Evolutionary conservation across 2,329 filamentous ascomycete genomes (phyloP).

Genomic region (Cladosporium austrohemisphaericum): DNA sequence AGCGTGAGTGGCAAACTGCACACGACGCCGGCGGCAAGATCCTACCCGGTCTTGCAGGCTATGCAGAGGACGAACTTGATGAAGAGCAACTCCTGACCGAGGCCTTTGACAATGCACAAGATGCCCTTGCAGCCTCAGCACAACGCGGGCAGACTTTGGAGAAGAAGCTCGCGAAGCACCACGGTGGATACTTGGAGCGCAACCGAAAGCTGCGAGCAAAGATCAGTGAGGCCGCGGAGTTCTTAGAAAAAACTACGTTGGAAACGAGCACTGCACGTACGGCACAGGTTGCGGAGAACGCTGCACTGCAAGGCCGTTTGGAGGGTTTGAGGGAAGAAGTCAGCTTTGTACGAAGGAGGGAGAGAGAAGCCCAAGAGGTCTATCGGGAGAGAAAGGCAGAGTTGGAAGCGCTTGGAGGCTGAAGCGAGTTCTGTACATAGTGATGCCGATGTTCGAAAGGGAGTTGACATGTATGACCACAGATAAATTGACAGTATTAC

Average conservation of each 20-base stretch:
- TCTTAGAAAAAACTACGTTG: slow-evolving; percentile 67
- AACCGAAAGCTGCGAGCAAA: slow-evolving; percentile 77
- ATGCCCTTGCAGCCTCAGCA: slow-evolving; percentile 68
- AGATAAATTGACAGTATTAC: too few relatives aligned
- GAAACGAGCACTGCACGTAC: slow-evolving; percentile 72
- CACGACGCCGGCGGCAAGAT: slow-evolving; percentile 40
- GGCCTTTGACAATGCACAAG: slow-evolving; percentile 73
- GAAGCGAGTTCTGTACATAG: not conserved
- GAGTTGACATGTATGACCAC: too few relatives aligned
- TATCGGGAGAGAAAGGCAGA: slow-evolving; percentile 77
- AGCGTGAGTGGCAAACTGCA: slow-evolving; percentile 45
- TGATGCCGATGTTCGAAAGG: too few relatives aligned
- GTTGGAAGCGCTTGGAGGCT: slow-evolving; percentile 39
- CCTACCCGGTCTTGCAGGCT: slow-evolving; percentile 78
- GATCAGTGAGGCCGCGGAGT: slow-evolving; percentile 69
- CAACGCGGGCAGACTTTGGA: slow-evolving; percentile 82
- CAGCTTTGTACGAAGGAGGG: slow-evolving; percentile 70
- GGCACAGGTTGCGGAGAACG: slow-evolving; percentile 74
- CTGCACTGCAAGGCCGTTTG: slow-evolving; percentile 67
- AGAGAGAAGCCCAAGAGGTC: slow-evolving; percentile 85
- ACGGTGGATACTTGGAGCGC: slow-evolving; percentile 86
- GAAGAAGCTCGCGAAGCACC: slow-evolving; percentile 83
- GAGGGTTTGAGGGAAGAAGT: slow-evolving; percentile 79
- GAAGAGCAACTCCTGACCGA: slow-evolving; percentile 62
- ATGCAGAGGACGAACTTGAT: slow-evolving; percentile 66